Conservation (phyloP, 495 filamentous ascomycete genomes). For the Podospora bellae-mahoneyi region DNA sequence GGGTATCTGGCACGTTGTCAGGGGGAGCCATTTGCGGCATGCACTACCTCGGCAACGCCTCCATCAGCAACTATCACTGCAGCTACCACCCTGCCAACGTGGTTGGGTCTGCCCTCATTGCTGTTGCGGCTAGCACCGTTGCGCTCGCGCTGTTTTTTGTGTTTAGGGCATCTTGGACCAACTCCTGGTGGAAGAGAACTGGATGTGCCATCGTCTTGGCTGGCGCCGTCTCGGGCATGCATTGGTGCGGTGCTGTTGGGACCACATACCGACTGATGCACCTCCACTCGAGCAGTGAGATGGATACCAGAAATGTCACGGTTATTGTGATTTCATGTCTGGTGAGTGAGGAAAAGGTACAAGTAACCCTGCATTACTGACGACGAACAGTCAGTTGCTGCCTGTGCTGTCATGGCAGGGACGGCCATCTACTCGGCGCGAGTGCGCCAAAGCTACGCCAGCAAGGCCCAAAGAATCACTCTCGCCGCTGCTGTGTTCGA, state of each 20-base stretch:
- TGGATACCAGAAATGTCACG: slow-evolving; percentile 52
- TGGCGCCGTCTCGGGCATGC: slow-evolving; percentile 77
- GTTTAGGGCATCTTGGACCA: slow-evolving; percentile 72
- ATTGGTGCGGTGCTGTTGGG: slow-evolving; percentile 76
- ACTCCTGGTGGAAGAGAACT: slow-evolving; percentile 69
- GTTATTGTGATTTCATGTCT: slow-evolving; percentile 63
- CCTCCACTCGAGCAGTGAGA: slow-evolving; percentile 29
- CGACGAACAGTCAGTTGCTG: slow-evolving; percentile 46
- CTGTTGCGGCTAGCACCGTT: slow-evolving; percentile 61
- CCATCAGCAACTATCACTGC: slow-evolving; percentile 73
- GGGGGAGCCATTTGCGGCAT: slow-evolving; percentile 78
- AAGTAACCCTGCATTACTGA: neutral
- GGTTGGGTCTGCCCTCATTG: slow-evolving; percentile 67
- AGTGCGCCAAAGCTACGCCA: slow-evolving; percentile 52
- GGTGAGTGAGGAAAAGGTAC: slow-evolving; percentile 33
- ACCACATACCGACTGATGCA: slow-evolving; percentile 57
- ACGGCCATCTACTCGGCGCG: slow-evolving; percentile 54
- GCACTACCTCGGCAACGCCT: slow-evolving; percentile 85
- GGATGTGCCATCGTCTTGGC: slow-evolving; percentile 66
- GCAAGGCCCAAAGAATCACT: slow-evolving; percentile 72
- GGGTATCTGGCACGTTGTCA: slow-evolving; percentile 61
- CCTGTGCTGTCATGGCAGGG: slow-evolving; percentile 54
- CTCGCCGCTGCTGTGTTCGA: slow-evolving; percentile 78
- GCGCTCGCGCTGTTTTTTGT: slow-evolving; percentile 76
- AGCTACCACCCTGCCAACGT: slow-evolving; percentile 56